Conservation (phyloP, 1,284 basidiomycete species). For the Sanghuangporus sanghuang region DNA sequence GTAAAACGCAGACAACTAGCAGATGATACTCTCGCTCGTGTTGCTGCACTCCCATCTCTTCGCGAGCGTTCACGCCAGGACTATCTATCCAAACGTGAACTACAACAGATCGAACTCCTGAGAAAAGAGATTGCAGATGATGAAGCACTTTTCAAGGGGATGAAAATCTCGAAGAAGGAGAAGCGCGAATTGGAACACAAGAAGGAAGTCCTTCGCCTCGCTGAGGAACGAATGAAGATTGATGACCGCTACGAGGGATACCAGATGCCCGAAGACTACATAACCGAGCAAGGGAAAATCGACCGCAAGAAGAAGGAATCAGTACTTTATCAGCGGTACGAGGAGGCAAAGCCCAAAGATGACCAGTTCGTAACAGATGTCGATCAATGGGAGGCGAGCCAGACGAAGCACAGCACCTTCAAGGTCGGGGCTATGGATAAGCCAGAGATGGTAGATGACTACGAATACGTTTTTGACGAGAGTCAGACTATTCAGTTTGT, state of each 20-base stretch:
- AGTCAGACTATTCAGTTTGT: constrained; percentile 95
- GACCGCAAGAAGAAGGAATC: constrained; percentile 96
- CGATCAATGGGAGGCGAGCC: constrained; percentile 93
- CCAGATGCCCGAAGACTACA: constrained; percentile 92
- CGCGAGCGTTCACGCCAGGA: constrained; percentile 86
- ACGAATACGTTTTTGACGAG: constrained; percentile 99
- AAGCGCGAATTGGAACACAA: constrained; percentile 81
- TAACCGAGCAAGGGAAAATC: constrained; percentile 98
- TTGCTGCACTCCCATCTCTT: constrained; percentile 75
- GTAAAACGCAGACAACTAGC: constrained; percentile 77
- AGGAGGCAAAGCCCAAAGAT: constrained; percentile 84
- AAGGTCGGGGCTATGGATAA: constrained; percentile 89
- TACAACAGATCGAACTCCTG: constrained; percentile 93
- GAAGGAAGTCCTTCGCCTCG: constrained; percentile 87
- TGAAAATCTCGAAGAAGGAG: constrained; percentile 87
- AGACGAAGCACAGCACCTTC: constrained; percentile 87
- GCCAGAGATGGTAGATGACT: constrained; percentile 72
- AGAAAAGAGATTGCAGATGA: constrained; percentile 92
- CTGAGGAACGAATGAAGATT: constrained; percentile 91
- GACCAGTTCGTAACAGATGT: constrained; percentile 94
- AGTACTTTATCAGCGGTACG: constrained; percentile 91
- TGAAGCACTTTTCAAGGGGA: constrained; percentile 81
- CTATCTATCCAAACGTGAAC: constrained; percentile 93
- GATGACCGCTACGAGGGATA: constrained; percentile 95
- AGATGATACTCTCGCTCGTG: constrained; percentile 79